These are phyloP conservation scores for Diplodia seriata DNA, from an alignment of 2,329 filamentous ascomycete genomes.

Conservation along the genomic window DNA sequence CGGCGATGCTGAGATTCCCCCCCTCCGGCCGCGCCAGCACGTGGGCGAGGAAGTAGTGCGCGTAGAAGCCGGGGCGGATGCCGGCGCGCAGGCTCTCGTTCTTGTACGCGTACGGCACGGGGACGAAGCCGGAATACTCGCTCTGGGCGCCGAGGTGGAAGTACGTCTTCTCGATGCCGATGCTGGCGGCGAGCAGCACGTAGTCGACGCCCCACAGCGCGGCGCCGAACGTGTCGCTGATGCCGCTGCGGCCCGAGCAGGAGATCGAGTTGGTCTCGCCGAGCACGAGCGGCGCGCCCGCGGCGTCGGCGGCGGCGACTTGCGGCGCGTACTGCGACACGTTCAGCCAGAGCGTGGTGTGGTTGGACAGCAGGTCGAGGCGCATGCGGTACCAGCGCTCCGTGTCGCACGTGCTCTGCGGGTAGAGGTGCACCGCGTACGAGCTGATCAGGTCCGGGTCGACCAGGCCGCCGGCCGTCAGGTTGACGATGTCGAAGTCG, in stretches of 20 bases:
- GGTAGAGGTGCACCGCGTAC: slow-evolving; percentile 28
- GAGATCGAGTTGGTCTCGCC: slow-evolving; percentile 44
- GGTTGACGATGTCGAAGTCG: slow-evolving; percentile 35
- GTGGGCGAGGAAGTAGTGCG: slow-evolving; percentile 32
- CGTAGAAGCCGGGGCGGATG: slow-evolving; percentile 31
- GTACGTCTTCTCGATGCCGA: slow-evolving; percentile 43
- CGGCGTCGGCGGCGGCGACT: slow-evolving; percentile 33
- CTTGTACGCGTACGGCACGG: slow-evolving; percentile 25
- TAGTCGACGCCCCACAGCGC: slow-evolving; percentile 62
- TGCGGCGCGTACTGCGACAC: slow-evolving; percentile 34
- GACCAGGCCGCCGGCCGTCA: slow-evolving; percentile 33
- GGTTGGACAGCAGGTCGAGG: slow-evolving; percentile 35
- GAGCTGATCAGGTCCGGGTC: slow-evolving; percentile 25
- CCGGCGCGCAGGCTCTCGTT: slow-evolving; percentile 13
- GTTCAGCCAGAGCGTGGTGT: slow-evolving; percentile 34
- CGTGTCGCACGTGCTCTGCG: slow-evolving; percentile 31
- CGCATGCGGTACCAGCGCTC: slow-evolving; percentile 32
- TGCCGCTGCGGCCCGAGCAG: slow-evolving; percentile 41
- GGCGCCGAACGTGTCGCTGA: slow-evolving; percentile 57
- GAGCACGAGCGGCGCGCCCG: slow-evolving; percentile 36
- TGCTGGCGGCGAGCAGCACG: slow-evolving; percentile 28
- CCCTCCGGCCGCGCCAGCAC: slow-evolving; percentile 6
- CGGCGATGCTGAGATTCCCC: not conserved
- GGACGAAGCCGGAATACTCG: slow-evolving; percentile 33
- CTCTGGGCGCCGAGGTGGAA: slow-evolving; percentile 59